A percentile compares a stretch with the other conserved stretches of the same genome.
Evolutionary conservation across 1,284 basidiomycete species (phyloP).

Genomic region (Marasmius fiardii): DNA sequence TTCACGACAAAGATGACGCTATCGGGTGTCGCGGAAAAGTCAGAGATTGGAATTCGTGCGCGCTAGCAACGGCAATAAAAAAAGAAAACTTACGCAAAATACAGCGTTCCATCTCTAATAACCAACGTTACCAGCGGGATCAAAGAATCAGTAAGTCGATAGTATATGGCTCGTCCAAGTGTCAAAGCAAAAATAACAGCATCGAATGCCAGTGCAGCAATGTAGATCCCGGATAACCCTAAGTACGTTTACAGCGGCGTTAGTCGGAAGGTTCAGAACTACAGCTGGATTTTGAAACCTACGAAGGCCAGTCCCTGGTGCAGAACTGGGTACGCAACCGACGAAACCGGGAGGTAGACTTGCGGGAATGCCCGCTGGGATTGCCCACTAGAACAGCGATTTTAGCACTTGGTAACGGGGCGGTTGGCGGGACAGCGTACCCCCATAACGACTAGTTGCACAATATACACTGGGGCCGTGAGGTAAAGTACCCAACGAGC

Average conservation of each 20-base stretch:
- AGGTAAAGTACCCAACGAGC: not conserved
- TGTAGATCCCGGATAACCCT: not conserved
- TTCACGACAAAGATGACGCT: not conserved
- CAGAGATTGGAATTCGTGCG: not conserved
- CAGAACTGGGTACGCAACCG: not conserved
- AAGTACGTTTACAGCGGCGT: not conserved
- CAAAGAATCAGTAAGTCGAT: not conserved
- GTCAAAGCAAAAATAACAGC: not conserved
- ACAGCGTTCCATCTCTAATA: not conserved
- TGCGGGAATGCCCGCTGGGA: not conserved
- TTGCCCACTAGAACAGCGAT: not conserved
- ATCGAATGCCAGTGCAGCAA: not conserved
- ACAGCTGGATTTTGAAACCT: not conserved
- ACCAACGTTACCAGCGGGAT: not conserved
- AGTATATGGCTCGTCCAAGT: not conserved
- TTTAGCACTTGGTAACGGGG: not conserved
- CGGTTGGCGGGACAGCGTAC: not conserved
- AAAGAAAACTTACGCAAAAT: not conserved
- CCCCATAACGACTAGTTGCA: not conserved
- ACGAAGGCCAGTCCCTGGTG: not conserved
- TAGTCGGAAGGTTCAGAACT: not conserved
- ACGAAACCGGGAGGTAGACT: not conserved
- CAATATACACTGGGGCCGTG: not conserved
- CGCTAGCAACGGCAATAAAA: no score
- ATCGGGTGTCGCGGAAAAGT: not conserved